Base-by-base conservation (phyloP, 306 rosid genomes). In the Hylodesmum podocarpum region DNA sequence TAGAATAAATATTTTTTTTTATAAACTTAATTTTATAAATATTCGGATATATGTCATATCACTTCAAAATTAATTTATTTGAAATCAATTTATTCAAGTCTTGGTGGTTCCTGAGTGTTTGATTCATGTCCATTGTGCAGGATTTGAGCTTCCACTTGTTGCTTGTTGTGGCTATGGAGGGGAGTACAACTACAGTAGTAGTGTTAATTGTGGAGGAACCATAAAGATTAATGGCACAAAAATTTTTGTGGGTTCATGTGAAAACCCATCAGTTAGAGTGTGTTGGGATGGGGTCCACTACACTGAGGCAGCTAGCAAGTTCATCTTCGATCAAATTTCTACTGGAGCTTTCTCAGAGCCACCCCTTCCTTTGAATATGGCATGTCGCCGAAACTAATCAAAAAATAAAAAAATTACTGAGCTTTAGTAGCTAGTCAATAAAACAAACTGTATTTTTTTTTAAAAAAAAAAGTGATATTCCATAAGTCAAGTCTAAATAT, bases 91-190 rank as follows among this genome's bases (percentile, higher is more conserved):
- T n/a, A n/a, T n/a, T n/a, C n/a, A n/a, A n/a, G n/a, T 51, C 16
- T 41, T 10, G 53, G 1, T 59, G 24, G 13, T n/a, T n/a, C n/a
- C 66, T 22, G 1, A 55, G 14, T 39, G 25, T 1, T 27, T 77
- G 0, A 44, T 34, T 50, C 1, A 15, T 8, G 14, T 69, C 80
- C 64, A 3, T 46, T 5, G 14, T 62, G 80, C 53, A 90, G 91
- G 95, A 74, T 84, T 90, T 70, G 87, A 84, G 76, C 33, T 34
- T 4, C 88, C 95, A 25, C 62, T 84, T 0, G 76, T 80, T 57
- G 55, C 86, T 28, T 90, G 91, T 14, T 90, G 91, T 82, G 91
- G 95, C 3, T 78, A 75, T 76, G 95, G 91, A 69, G 89, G 89
- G 2, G 12, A 82, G 44, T 87, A 87, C 84, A 87, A 87, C 58